A percentile compares a stretch with the other conserved stretches of the same genome.
These are phyloP conservation scores for Termitomyces sp. DNA, from an alignment of 768 basidiomycete species.

Conservation along the genomic window DNA sequence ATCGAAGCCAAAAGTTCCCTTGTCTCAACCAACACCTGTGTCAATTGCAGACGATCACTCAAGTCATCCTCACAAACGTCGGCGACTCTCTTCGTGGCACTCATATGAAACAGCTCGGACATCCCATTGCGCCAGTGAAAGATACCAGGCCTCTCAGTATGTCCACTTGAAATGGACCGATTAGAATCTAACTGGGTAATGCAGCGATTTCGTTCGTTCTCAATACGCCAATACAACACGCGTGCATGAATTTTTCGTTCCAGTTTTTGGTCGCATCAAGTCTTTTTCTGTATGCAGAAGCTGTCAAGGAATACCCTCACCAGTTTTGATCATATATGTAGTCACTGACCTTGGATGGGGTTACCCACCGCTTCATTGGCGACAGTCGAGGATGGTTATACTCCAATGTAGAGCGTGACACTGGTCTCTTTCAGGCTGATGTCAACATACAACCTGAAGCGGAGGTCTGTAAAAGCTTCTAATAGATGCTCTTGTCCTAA, in stretches of 20 bases:
- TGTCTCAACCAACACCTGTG: conserved; percentile 2
- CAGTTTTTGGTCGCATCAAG: conserved; percentile 35
- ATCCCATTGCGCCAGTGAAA: conserved; percentile 6
- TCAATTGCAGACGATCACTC: not conserved
- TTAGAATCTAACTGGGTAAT: not conserved
- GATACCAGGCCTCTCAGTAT: conserved; percentile 16
- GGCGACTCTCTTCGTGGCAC: conserved; percentile 14
- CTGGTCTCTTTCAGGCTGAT: conserved; percentile 35
- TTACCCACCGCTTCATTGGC: conserved; percentile 38
- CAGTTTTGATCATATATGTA: conserved; percentile 13
- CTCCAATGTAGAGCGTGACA: conserved; percentile 13
- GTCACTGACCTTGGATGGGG: conserved; percentile 29
- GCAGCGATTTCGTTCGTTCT: conserved; percentile 35
- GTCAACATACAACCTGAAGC: conserved; percentile 35
- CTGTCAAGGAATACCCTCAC: not conserved
- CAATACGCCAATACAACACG: conserved; percentile 35
- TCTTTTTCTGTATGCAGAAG: conserved; percentile 39
- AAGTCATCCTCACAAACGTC: conserved; percentile 8
- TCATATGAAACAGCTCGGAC: conserved; percentile 11
- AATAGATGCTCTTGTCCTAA: not conserved
- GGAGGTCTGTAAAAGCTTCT: conserved; percentile 22
- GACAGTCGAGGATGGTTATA: conserved; percentile 52
- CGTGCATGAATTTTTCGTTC: conserved; percentile 21
- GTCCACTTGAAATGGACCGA: not conserved
- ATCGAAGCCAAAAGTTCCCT: conserved; percentile 26